Percentiles rank a stretch among this genome's conserved stretches.
phyloP scores from a whole-genome alignment of 257 asterid genomes.

The Eustoma russellianum region DNA sequence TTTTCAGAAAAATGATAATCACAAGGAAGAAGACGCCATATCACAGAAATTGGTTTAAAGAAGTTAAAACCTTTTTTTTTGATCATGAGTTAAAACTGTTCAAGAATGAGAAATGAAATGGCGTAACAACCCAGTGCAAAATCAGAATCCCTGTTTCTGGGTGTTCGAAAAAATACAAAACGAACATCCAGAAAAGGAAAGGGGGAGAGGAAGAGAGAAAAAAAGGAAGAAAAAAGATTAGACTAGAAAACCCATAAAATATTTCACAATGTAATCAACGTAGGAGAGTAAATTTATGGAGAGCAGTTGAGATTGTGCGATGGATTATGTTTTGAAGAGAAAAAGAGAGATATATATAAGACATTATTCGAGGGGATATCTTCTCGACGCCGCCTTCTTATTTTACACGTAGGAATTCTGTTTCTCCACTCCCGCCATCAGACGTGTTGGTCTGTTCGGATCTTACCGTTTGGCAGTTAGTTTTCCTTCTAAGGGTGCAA shows the following conservation, averaged over 20 bases:
- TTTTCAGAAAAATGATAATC: no score
- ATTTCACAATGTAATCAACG: not conserved
- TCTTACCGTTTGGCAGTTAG: conserved; percentile 21
- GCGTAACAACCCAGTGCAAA: no score
- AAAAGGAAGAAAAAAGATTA: conserved; percentile 6
- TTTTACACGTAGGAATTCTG: not conserved
- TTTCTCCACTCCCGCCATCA: no score
- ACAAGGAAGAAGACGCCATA: no score
- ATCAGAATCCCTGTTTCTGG: conserved; percentile 6
- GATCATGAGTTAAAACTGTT: no score
- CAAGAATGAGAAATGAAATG: no score
- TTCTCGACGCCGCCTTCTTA: conserved; percentile 57
- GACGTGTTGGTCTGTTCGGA: no score
- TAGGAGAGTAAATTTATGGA: not conserved
- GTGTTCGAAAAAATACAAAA: conserved; percentile 5
- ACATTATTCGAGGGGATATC: conserved; percentile 28
- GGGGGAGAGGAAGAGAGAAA: conserved; percentile 19
- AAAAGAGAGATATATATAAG: conserved; percentile 17
- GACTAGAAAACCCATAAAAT: not conserved
- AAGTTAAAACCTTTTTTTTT: not conserved
- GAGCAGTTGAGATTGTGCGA: conserved; percentile 6
- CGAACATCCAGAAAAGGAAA: conserved; percentile 15
- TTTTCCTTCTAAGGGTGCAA: conserved; percentile 9
- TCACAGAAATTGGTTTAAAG: no score
- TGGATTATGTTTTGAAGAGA: conserved; percentile 33